These are phyloP conservation scores for Quercus bicolor DNA, from an alignment of 306 rosid species.

Conservation along the genomic window DNA sequence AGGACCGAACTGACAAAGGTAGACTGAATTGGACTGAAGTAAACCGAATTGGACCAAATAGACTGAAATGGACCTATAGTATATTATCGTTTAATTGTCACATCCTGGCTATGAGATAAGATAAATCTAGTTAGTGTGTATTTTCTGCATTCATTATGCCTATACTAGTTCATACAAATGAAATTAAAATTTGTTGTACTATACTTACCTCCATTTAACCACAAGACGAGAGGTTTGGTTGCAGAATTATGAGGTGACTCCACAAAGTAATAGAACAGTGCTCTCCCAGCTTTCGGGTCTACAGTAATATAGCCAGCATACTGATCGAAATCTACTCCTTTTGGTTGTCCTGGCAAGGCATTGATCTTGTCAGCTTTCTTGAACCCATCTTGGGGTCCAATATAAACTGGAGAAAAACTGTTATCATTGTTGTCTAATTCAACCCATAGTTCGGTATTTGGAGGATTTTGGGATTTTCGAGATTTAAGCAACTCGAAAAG, in stretches of 20 bases:
- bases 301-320: slow-evolving; percentile 61
- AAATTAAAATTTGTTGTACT: background rate
- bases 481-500: slow-evolving; percentile 35
- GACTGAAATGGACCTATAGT: too few species aligned
- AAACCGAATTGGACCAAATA: too few species aligned
- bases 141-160: too few species aligned
- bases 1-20: too few species aligned
- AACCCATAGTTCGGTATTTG: slow-evolving; percentile 13
- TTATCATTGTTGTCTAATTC: slow-evolving; percentile 6
- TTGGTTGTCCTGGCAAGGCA: slow-evolving; percentile 56
- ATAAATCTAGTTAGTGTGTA: too few species aligned
- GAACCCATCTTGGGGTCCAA: slow-evolving; percentile 27
- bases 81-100: too few species aligned
- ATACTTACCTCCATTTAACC: slow-evolving; percentile 64
- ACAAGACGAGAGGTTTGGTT: slow-evolving; percentile 45
- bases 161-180: too few species aligned
- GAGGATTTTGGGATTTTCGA: slow-evolving; percentile 21
- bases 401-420: background rate
- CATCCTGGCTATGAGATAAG: too few species aligned
- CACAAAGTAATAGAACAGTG: slow-evolving; percentile 54
- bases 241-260: slow-evolving; percentile 43
- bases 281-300: slow-evolving; percentile 37
- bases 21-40: too few species aligned
- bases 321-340: slow-evolving; percentile 49
- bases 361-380: slow-evolving; percentile 39